Conservation (phyloP, 2,329 filamentous ascomycete species). For the Aureobasidium vineae region DNA sequence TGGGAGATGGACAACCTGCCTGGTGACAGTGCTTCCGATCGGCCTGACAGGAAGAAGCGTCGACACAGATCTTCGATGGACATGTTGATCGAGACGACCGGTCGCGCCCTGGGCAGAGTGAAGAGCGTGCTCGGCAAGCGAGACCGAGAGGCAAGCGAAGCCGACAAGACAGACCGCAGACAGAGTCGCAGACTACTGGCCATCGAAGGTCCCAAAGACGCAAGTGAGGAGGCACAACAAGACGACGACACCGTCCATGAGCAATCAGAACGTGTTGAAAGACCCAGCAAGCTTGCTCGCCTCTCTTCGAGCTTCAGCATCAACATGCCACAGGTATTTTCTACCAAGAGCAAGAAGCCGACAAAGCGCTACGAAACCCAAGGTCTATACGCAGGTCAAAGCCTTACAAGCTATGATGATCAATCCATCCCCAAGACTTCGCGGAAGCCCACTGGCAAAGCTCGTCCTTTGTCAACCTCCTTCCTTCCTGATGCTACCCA, state of each 20-base stretch:
- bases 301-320: slow-evolving; percentile 24
- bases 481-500: slow-evolving; percentile 28
- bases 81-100: slow-evolving; percentile 26
- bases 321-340: slow-evolving; percentile 12
- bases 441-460: slow-evolving; percentile 1
- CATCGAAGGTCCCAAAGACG: slow-evolving; percentile 8
- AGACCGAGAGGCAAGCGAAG: slow-evolving; percentile 40
- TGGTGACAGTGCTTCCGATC: slow-evolving; percentile 16
- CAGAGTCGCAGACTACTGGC: slow-evolving; percentile 22
- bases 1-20: slow-evolving; percentile 31
- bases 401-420: slow-evolving; percentile 37
- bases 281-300: slow-evolving; percentile 28
- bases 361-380: slow-evolving; percentile 76
- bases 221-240: slow-evolving; percentile 15
- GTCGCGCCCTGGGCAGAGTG: slow-evolving; percentile 23
- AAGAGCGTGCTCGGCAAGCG: slow-evolving; percentile 39
- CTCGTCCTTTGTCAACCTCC: slow-evolving; percentile 12
- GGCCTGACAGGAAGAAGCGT: slow-evolving; percentile 24
- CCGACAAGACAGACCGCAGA: slow-evolving; percentile 29
- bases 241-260: slow-evolving; percentile 2
- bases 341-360: slow-evolving; percentile 40
- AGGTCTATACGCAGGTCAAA: slow-evolving; percentile 85
- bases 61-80: slow-evolving; percentile 23
- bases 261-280: slow-evolving; percentile 14
- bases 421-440: slow-evolving; percentile 9